These are phyloP conservation scores for Tulasnella sp. DNA, from an alignment of 768 basidiomycete species.

Conservation along the genomic window DNA sequence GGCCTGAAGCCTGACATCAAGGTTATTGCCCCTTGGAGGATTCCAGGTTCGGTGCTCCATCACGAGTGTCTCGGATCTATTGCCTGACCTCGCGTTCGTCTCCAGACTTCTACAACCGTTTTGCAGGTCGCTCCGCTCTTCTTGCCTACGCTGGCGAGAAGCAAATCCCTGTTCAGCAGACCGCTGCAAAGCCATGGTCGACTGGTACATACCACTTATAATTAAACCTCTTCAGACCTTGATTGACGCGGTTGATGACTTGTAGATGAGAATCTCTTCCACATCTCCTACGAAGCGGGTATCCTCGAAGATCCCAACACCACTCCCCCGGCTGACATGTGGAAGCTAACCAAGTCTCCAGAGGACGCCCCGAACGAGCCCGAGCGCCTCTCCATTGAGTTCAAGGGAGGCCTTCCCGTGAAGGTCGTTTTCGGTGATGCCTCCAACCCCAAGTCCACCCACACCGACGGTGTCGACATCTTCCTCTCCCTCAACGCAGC, in stretches of 20 bases:
- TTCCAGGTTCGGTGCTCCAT: conserved; percentile 57
- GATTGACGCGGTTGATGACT: background rate
- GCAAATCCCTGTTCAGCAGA: conserved; percentile 90
- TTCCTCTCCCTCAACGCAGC: conserved; percentile 88
- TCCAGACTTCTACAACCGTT: conserved; percentile 92
- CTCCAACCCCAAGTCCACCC: conserved; percentile 27
- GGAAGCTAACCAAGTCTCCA: conserved; percentile 88
- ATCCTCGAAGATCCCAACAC: conserved; percentile 96
- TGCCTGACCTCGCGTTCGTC: background rate
- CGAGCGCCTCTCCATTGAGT: conserved; percentile 80
- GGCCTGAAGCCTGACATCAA: conserved; percentile 98
- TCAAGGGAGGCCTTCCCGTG: conserved; percentile 79
- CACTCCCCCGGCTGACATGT: conserved; percentile 96
- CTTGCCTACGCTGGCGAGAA: conserved; percentile 85
- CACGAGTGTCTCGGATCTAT: background rate
- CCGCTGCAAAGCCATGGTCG: conserved; percentile 96
- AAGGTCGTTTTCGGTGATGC: conserved; percentile 51
- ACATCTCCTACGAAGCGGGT: conserved; percentile 99
- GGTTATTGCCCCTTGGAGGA: conserved; percentile 96
- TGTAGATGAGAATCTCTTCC: conserved; percentile 94
- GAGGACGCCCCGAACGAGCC: conserved; percentile 75
- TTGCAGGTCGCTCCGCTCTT: conserved; percentile 91
- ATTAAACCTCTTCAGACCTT: background rate
- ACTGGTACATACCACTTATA: conserved; percentile 46
- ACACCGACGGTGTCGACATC: conserved; percentile 92